Percentiles rank a stretch among this genome's conserved stretches.
These are phyloP conservation scores for Narthecium ossifragum DNA, from an alignment of 106 monocot species.

Conservation along the genomic window DNA sequence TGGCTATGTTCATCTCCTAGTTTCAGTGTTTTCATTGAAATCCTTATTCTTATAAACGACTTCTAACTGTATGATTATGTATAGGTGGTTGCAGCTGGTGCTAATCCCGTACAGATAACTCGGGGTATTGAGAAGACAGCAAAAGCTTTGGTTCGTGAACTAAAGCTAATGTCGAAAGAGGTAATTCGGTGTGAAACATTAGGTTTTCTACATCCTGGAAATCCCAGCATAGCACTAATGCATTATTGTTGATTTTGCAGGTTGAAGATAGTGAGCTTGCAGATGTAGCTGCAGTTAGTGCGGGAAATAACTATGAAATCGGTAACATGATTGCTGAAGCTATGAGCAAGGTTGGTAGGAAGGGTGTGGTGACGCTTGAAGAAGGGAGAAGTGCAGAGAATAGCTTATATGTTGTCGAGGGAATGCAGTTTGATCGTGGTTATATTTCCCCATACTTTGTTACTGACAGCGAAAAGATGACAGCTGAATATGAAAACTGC, in stretches of 20 bases:
- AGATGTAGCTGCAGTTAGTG: conserved; percentile 93
- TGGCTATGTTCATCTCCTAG: not conserved
- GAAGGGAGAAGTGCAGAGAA: conserved; percentile 95
- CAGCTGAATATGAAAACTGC: conserved; percentile 92
- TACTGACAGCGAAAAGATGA: conserved; percentile 90
- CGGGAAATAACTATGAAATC: conserved; percentile 86
- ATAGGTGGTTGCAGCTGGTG: conserved; percentile 41
- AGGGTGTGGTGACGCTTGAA: conserved; percentile 94
- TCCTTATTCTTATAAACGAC: not conserved
- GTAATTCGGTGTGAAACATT: no score
- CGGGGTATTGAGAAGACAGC: conserved; percentile 45
- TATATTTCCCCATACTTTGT: conserved; percentile 95
- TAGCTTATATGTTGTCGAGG: conserved; percentile 84
- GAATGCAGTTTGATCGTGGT: conserved; percentile 97
- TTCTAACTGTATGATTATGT: not conserved
- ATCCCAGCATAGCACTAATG: no score
- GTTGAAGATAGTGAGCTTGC: conserved; percentile 95
- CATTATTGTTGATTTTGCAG: conserved; percentile 27
- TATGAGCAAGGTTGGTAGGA: conserved; percentile 93
- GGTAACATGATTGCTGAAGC: conserved; percentile 98
- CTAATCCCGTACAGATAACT: conserved; percentile 42
- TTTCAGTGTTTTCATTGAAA: not conserved
- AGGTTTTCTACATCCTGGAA: no score
- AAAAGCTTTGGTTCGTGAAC: conserved; percentile 30
- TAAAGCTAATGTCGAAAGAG: conserved; percentile 39